phyloP scores from a whole-genome alignment of 495 filamentous ascomycete species.

The Penicillium soppii region DNA sequence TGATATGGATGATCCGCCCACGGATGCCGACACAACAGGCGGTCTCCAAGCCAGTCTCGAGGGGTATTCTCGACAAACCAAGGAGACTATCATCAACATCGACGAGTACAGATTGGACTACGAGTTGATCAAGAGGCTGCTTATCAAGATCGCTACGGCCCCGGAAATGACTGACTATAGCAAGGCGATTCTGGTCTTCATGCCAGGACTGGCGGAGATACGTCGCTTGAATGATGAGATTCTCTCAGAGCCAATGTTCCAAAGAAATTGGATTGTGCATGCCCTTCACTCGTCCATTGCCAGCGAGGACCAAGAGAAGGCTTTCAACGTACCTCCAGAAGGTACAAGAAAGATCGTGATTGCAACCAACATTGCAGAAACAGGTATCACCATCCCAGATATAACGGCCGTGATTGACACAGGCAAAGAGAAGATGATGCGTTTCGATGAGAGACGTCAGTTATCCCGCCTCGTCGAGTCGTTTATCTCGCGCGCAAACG shows the following conservation, averaged over 20 bases:
- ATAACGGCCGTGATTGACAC: conserved; percentile 94
- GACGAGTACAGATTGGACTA: conserved; percentile 88
- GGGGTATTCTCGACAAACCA: conserved; percentile 71
- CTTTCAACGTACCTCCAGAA: conserved; percentile 78
- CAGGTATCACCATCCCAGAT: conserved; percentile 95
- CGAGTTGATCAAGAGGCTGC: conserved; percentile 71
- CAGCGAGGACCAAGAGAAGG: conserved; percentile 92
- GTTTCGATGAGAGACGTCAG: conserved; percentile 88
- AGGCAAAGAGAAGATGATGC: conserved; percentile 95
- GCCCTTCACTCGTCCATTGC: conserved; percentile 91
- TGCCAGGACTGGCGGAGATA: conserved; percentile 94
- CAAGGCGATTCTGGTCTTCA: conserved; percentile 89
- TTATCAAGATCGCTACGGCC: conserved; percentile 68
- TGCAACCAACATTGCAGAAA: conserved; percentile 96
- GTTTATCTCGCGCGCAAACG: conserved; percentile 91
- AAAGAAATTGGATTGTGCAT: conserved; percentile 72
- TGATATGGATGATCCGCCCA: conserved; percentile 48
- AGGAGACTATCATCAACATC: conserved; percentile 67
- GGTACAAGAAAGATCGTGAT: conserved; percentile 88
- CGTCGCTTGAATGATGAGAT: conserved; percentile 82
- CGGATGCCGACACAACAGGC: conserved; percentile 32
- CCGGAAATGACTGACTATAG: conserved; percentile 67
- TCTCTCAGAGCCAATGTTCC: conserved; percentile 66
- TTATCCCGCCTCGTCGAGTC: conserved; percentile 86
- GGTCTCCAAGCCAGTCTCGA: conserved; percentile 51